These are phyloP conservation scores for Pezicula rhizophila DNA, from an alignment of 2,329 filamentous ascomycete species.

Conservation along the genomic window DNA sequence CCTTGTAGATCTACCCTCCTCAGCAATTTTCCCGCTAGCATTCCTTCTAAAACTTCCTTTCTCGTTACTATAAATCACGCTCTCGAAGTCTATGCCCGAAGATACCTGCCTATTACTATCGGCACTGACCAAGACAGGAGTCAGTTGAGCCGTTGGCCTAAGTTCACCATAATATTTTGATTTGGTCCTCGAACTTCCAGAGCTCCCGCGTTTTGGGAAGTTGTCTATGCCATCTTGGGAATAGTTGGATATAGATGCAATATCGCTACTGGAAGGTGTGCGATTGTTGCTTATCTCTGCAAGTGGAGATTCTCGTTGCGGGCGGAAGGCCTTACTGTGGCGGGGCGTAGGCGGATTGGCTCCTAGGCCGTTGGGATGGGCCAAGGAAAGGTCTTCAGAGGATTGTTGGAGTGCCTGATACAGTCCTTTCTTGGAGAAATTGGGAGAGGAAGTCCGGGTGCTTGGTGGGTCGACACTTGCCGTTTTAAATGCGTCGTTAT, in stretches of 20 bases:
- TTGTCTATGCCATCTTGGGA: slow-evolving; percentile 1
- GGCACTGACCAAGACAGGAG: slow-evolving; percentile 40
- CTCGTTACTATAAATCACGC: slow-evolving; percentile 23
- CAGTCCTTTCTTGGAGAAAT: slow-evolving; percentile 10
- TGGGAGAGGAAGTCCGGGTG: slow-evolving; percentile 2
- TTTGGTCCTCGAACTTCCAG: slow-evolving; percentile 31
- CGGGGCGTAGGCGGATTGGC: slow-evolving; percentile 39
- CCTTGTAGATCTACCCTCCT: slow-evolving; percentile 51
- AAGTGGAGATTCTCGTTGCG: slow-evolving; percentile 30
- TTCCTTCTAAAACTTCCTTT: slow-evolving; percentile 41
- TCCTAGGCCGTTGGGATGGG: slow-evolving; percentile 47
- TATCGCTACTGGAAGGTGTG: slow-evolving; percentile 33
- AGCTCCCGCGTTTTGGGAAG: slow-evolving; percentile 2
- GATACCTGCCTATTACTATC: slow-evolving; percentile 43
- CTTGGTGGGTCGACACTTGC: slow-evolving; percentile 17
- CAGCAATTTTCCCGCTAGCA: slow-evolving; percentile 67
- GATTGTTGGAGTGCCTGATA: slow-evolving; percentile 29
- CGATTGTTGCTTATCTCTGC: slow-evolving; percentile 38
- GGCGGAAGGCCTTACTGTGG: slow-evolving; percentile 30
- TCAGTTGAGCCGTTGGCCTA: slow-evolving; percentile 43
- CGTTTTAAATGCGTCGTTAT: slow-evolving; percentile 22
- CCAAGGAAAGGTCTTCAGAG: slow-evolving; percentile 22
- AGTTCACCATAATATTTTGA: slow-evolving; percentile 55
- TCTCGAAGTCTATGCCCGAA: slow-evolving; percentile 51
- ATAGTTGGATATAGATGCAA: slow-evolving; percentile 30